phyloP scores from a whole-genome alignment of 345 rosid genomes.

The Mangifera indica region DNA sequence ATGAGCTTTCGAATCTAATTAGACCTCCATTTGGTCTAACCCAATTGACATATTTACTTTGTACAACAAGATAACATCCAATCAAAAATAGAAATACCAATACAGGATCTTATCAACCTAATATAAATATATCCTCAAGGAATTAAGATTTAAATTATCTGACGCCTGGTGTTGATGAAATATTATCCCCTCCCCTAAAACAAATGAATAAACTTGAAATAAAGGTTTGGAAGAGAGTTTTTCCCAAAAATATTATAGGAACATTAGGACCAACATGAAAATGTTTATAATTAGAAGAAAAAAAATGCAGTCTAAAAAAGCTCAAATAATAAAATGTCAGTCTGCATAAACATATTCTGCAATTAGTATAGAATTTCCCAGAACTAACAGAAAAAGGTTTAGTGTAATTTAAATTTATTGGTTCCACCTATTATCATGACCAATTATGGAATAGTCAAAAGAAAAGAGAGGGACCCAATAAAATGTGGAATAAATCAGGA shows the following conservation, averaged over 20 bases:
- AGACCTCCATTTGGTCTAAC: no score
- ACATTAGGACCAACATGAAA: neutral
- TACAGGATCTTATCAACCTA: neutral
- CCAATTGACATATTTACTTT: no score
- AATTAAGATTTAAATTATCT: neutral
- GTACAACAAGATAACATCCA: neutral
- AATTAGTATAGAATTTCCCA: neutral
- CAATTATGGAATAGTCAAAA: neutral
- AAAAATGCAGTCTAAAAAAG: neutral
- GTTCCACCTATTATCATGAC: neutral
- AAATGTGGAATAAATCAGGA: neutral
- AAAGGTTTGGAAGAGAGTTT: neutral
- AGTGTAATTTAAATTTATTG: neutral
- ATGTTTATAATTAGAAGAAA: neutral
- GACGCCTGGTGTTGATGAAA: neutral
- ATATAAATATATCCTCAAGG: neutral
- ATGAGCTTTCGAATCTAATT: no score
- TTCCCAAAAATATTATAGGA: neutral
- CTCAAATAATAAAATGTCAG: neutral
- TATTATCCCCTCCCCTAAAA: neutral
- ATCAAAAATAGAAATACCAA: neutral
- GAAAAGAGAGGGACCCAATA: neutral
- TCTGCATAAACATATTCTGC: neutral
- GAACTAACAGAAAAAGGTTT: neutral
- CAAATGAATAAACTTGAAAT: neutral